phyloP scores from a whole-genome alignment of 352 stramenopile species.

The Pythium vanterpoolii region DNA sequence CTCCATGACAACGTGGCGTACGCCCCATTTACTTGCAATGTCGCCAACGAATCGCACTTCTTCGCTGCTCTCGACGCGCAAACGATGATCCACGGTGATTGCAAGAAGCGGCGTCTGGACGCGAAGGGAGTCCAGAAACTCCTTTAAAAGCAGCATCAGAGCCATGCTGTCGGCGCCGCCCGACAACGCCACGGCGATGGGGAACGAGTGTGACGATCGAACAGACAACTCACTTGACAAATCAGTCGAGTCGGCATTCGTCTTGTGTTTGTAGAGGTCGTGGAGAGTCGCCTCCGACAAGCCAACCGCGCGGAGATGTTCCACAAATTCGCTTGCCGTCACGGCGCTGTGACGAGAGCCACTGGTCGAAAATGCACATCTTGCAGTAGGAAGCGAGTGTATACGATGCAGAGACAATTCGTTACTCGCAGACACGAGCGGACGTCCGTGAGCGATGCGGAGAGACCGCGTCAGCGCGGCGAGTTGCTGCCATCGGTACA shows the following conservation, averaged over 20 bases:
- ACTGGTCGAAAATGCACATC: not conserved
- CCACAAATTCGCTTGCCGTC: not conserved
- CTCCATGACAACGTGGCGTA: conserved; percentile 49
- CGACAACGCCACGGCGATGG: conserved; percentile 69
- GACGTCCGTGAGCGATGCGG: not conserved
- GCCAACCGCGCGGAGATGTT: conserved; percentile 1
- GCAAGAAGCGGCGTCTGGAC: conserved; percentile 66
- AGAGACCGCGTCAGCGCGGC: not conserved
- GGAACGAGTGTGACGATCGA: conserved; percentile 26
- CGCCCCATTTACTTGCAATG: conserved; percentile 42
- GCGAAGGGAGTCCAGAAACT: conserved; percentile 44
- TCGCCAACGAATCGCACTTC: conserved; percentile 54
- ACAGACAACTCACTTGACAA: not conserved
- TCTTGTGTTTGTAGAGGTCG: not conserved
- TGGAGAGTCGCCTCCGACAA: not conserved
- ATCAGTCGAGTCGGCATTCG: not conserved
- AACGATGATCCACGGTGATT: conserved; percentile 75
- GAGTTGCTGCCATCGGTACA: conserved; percentile 1
- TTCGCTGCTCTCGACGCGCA: conserved; percentile 57
- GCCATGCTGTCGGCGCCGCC: conserved; percentile 82
- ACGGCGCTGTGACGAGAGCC: not conserved
- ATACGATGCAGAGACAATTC: not conserved
- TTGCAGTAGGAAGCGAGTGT: not conserved
- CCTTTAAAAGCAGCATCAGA: conserved; percentile 65
- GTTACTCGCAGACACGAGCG: not conserved